Base-by-base conservation (phyloP, 2,329 filamentous ascomycete species). In the Beauveria brongniartii region DNA sequence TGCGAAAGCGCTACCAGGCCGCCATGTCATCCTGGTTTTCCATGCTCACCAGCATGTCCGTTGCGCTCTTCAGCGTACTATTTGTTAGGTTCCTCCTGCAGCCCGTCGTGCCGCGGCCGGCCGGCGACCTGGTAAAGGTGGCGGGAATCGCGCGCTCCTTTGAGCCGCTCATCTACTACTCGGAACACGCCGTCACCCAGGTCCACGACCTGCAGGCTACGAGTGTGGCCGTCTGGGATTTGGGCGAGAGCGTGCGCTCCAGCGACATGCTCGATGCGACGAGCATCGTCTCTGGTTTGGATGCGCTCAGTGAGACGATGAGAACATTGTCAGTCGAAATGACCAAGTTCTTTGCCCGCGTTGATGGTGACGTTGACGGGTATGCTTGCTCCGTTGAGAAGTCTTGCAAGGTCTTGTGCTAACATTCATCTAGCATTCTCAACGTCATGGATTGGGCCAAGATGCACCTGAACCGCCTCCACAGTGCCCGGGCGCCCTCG, bases 391-490 rank as follows among this genome's bases (percentile, higher is more conserved):
- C 34, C 34, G 34, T 16, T 10, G 5, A 16, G 16, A 14, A 37
- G 34, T 40, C 6, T 10, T 40, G 34, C 26, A 57, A n/a, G 40
- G 3, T n/a, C 43, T 40, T 57, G 63, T 55, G 16, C 68, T 70
- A 55, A 71, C 55, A 5, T 41, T 16, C 20, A 37, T 57, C 43
- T 68, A 88, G 89, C 63, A 96, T 97, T 66, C 81, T 97, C 41
- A 88, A 94, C 63, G 91, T 95, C 56, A 97, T 97, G 92, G 91
- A 96, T 71, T 97, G 93, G 93, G 90, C 91, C 16, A 89, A 89
- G 69, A 86, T 92, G 65, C 92, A 97, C 72, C 83, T 97, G 16
- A 80, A 86, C 63, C 86, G 86, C 51, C 77, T 94, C 61, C 83
- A 85, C 63, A 79, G 80, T 24, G 76, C 82, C 22, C 84, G 86